Conservation (phyloP, 192 early-diverging fungal genomes). For the Geranomyces variabilis region DNA sequence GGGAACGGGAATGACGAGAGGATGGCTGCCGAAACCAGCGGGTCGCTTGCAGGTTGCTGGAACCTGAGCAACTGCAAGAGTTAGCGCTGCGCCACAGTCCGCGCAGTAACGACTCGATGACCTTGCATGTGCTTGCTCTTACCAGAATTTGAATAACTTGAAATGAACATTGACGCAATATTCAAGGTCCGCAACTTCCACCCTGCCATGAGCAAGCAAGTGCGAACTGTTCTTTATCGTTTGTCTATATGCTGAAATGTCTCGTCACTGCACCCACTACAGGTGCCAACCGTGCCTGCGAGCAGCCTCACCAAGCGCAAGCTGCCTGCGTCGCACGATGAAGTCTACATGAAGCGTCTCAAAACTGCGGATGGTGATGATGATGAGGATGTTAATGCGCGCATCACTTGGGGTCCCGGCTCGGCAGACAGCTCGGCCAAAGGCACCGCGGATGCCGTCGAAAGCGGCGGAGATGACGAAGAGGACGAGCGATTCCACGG, state of each 20-base stretch:
- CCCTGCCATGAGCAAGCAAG: too few relatives aligned
- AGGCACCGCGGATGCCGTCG: background rate
- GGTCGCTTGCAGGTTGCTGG: too few relatives aligned
- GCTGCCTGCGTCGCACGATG: slow-evolving; percentile 46
- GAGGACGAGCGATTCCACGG: slow-evolving; percentile 83
- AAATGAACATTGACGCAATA: slow-evolving; percentile 40
- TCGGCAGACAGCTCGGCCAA: background rate
- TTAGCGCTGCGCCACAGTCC: too few relatives aligned
- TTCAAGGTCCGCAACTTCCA: slow-evolving; percentile 38
- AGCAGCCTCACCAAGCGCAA: slow-evolving; percentile 56
- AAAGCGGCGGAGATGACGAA: slow-evolving; percentile 23
- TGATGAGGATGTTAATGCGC: slow-evolving; percentile 14
- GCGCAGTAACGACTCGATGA: too few relatives aligned
- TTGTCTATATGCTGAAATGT: too few relatives aligned
- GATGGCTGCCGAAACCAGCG: too few relatives aligned
- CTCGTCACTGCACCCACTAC: background rate
- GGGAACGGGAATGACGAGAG: too few relatives aligned
- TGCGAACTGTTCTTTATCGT: too few relatives aligned
- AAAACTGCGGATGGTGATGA: slow-evolving; percentile 40
- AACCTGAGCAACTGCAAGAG: too few relatives aligned
- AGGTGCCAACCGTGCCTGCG: slow-evolving; percentile 25
- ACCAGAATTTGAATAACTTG: too few relatives aligned
- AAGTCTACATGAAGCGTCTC: slow-evolving; percentile 45
- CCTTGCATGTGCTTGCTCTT: too few relatives aligned
- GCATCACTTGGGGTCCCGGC: slow-evolving; percentile 20